phyloP scores from a whole-genome alignment of 2,329 filamentous ascomycete genomes.

The Tolypocladium pustulatum region DNA sequence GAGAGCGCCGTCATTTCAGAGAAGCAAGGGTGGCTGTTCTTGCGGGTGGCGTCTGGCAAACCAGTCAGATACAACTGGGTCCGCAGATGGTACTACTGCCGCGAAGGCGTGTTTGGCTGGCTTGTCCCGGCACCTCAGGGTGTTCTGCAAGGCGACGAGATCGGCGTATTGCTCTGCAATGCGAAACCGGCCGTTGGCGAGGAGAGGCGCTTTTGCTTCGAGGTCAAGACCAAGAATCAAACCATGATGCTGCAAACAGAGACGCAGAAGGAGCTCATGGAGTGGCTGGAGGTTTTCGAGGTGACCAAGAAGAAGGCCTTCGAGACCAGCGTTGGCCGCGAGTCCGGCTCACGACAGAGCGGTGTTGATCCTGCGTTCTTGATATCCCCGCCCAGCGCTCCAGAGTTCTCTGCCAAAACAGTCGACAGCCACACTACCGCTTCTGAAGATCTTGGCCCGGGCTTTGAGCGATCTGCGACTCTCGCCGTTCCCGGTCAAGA shows the following conservation, averaged over 20 bases:
- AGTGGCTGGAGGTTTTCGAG: constrained; percentile 92
- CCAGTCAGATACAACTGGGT: constrained; percentile 85
- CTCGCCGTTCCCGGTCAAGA: constrained; percentile 55
- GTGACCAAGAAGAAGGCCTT: constrained; percentile 87
- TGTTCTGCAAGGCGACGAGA: constrained; percentile 92
- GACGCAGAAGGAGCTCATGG: constrained; percentile 81
- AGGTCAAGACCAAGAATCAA: constrained; percentile 94
- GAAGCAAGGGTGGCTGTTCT: constrained; percentile 91
- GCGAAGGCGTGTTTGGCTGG: constrained; percentile 93
- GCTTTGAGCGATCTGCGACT: constrained; percentile 50
- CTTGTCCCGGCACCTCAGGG: constrained; percentile 74
- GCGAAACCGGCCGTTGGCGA: constrained; percentile 85
- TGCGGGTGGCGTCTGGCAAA: constrained; percentile 74
- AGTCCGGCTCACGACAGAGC: constrained; percentile 33
- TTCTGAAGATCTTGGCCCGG: constrained; percentile 35
- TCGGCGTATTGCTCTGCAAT: constrained; percentile 87
- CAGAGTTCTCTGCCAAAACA: constrained; percentile 79
- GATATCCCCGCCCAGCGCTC: constrained; percentile 76
- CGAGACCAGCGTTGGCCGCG: constrained; percentile 54
- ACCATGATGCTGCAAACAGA: constrained; percentile 86
- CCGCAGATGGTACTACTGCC: constrained; percentile 89
- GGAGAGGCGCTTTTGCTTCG: constrained; percentile 92
- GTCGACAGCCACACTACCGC: constrained; percentile 49
- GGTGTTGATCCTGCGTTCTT: constrained; percentile 71
- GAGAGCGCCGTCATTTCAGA: constrained; percentile 47